These are phyloP conservation scores for Oryza rufipogon DNA, from an alignment of 176 grass and related monocot genomes.

Conservation along the genomic window DNA sequence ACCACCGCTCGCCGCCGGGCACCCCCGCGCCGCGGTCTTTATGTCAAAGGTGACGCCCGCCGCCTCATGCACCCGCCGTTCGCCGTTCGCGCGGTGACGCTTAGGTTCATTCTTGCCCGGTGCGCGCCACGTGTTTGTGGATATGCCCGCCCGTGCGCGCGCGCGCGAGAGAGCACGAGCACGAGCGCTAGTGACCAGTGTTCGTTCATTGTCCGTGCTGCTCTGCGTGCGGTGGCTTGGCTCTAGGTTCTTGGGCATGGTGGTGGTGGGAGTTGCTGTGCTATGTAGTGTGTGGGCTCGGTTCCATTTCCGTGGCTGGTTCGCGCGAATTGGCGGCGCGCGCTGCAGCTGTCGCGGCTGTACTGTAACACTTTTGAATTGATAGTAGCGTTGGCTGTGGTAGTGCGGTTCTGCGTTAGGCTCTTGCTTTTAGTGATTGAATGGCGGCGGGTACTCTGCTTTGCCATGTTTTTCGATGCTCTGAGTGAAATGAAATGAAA, in stretches of 20 bases:
- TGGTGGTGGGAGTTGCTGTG: neutral
- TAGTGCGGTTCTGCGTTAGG: neutral
- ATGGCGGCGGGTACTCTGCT: neutral
- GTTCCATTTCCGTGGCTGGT: neutral
- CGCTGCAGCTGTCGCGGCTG: neutral
- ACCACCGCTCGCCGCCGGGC: neutral
- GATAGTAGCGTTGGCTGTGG: neutral
- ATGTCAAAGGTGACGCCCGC: neutral
- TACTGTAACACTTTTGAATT: neutral
- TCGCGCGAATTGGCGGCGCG: neutral
- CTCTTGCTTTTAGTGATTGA: neutral
- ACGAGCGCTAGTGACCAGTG: too few species aligned
- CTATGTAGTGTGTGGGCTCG: neutral
- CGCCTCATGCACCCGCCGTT: too few species aligned
- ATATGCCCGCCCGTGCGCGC: neutral
- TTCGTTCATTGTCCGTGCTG: neutral
- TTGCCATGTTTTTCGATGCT: neutral
- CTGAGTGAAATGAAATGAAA: neutral
- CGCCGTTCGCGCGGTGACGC: too few species aligned
- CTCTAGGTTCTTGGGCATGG: too few species aligned
- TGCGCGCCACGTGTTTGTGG: slow-evolving; percentile 26
- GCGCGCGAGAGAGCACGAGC: too few species aligned
- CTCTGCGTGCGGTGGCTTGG: neutral
- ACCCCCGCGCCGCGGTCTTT: neutral
- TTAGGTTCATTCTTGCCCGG: too few species aligned